A percentile compares a stretch with the other conserved stretches of the same genome.
phyloP scores from a whole-genome alignment of 306 rosid genomes.

The Chamaecrista fasciculata region DNA sequence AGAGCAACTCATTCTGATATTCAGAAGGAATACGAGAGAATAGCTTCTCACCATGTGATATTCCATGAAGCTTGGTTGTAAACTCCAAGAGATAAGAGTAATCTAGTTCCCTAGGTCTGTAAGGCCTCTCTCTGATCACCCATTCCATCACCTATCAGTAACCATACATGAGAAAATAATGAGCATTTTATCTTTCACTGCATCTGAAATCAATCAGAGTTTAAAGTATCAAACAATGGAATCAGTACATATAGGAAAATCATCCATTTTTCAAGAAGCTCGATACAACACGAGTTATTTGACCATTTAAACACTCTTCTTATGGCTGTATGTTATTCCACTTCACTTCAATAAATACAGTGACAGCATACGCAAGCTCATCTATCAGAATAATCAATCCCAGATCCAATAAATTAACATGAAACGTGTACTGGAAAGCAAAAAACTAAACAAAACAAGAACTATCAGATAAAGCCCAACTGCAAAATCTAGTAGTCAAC shows the following conservation, averaged over 20 bases:
- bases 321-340: constrained; percentile 1
- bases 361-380: not conserved
- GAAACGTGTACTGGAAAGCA: not conserved
- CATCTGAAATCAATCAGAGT: not conserved
- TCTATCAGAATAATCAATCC: not conserved
- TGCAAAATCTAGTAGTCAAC: not conserved
- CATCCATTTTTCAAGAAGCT: constrained; percentile 1
- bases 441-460: not conserved
- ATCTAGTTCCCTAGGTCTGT: constrained; percentile 70
- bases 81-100: constrained; percentile 84
- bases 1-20: constrained; percentile 85
- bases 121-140: constrained; percentile 89
- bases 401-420: not conserved
- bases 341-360: not conserved
- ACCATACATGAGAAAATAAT: not conserved
- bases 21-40: constrained; percentile 59
- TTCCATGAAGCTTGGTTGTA: constrained; percentile 74
- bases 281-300: not conserved
- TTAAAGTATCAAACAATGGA: not conserved
- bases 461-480: not conserved
- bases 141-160: constrained; percentile 89
- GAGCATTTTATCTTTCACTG: not conserved
- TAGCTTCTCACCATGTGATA: constrained; percentile 77
- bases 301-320: not conserved
- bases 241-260: not conserved